Base-by-base conservation (phyloP, 2,329 filamentous ascomycete genomes). In the Pseudogymnoascus sp. region DNA sequence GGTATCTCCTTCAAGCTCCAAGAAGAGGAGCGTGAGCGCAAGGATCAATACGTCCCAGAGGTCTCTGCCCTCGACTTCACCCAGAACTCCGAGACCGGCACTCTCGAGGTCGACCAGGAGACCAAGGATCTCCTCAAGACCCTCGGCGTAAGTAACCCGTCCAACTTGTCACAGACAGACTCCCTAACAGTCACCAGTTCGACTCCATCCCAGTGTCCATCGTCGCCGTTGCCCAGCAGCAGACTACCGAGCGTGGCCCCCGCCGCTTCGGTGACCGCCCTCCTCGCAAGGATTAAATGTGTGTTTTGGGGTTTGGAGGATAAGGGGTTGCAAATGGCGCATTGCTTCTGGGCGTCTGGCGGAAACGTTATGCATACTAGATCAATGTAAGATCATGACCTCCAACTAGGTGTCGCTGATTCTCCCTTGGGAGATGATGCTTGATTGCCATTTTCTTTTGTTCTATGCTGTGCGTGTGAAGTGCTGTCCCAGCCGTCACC, bases 1-100 rank as follows among this genome's bases (percentile, higher is more conserved):
- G 95, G 95, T 85, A 99, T 99, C 83, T 99, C 96, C 81, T 99
- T 99, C 93, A 99, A 99, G 88, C 91, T 99, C 67, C 95, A 99
- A 84, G 95, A 99, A 85, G 95, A 99, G 86, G 95, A 99, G 89
- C 91, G 95, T 87, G 95, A 99, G 85, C 90, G 95, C 80, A 99
- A 99, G 90, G 95, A 99, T 85, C 95, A 99, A 86, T 99, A 97
- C 85, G 95, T 99, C 71, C 95, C 95, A 77, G 95, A 99, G 84
- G 86, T 99, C 74, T 99, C 96, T 66, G 95, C 95, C 77, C 90
- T 99, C 78, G 95, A 99, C 86, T 96, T 97, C 84, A 88, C 89
- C 77, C 91, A 96, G 86, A 91, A 90, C 83, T 87, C 86, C 78
- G 95, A 97, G 84, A 89, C 83, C 77, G 95, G 95, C 76, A 88